Evolutionary conservation across 106 monocot species (phyloP), one percentile per base, ranked within the genome.

Genomic region (Platanthera guangdongensis): DNA sequence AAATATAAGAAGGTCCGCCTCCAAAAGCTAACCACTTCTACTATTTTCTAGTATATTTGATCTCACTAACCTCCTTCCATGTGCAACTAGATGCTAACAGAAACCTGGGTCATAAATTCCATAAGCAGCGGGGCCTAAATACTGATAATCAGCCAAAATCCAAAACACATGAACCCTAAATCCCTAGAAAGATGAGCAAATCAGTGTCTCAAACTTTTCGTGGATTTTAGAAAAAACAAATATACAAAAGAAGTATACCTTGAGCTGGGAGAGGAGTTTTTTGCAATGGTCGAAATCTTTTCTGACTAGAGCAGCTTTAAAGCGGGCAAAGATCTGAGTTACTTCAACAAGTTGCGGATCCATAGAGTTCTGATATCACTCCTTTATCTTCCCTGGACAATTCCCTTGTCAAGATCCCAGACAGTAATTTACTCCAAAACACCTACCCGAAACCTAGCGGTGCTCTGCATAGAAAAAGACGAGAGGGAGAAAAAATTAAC

Each of bases 301-400:
- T 68, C 95, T 81, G 5, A 79, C 60, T 53, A 87, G 73, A 39
- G 95, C 88, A 8, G 87, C 92, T 59, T 92, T 92, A 85, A 92
- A 84, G 72, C 92, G 80, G 8, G 73, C 92, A 74, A 92, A 90
- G 39, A 88, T 47, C 74, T 90, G 90, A 54, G 80, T 75, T 19
- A 88, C 88, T 78, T 95, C 95, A 19, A 78, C 84, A 53, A 95
- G 78, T 76, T 76, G 75, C 18, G 88, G 87, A 90, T 95, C 95
- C 92, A 92, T 95, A 13, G 2, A 15, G 46, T 47, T n/a, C 47
- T 1, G 22, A 6, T 47, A 28, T n/a, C 45, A 15, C 47, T 9
- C 46, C n/a, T 15, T 15, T 10, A 2, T 70, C 70, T 48, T 48
- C 70, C 7, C n/a, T 45, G 47, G 47, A 6, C 3, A 3, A 48